phyloP scores from a whole-genome alignment of 805 yeast genomes.

The Monosporozyma solicola region DNA sequence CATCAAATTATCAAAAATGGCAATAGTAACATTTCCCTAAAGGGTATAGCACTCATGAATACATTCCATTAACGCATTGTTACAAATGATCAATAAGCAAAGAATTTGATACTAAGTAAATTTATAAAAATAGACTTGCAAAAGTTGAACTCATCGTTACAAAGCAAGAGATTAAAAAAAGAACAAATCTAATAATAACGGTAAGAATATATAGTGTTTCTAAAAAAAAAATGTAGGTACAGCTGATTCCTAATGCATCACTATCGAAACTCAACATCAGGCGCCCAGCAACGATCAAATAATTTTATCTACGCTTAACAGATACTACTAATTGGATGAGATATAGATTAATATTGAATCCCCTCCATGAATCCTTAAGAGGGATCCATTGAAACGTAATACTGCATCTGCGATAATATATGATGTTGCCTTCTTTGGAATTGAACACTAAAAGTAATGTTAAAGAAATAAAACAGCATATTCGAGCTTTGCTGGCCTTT shows the following conservation, averaged over 20 bases:
- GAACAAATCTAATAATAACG: background rate
- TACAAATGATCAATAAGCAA: no score
- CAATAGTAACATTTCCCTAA: no score
- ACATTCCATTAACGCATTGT: no score
- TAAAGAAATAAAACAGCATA: background rate
- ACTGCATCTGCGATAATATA: constrained; percentile 18
- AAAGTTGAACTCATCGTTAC: no score
- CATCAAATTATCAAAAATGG: no score
- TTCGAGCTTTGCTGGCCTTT: background rate
- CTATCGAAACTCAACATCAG: constrained; percentile 28
- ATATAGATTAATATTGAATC: constrained; percentile 10
- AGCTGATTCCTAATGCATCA: constrained; percentile 36
- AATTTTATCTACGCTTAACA: constrained; percentile 23
- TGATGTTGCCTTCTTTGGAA: constrained; percentile 23
- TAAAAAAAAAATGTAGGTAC: constrained; percentile 24
- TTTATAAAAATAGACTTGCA: no score
- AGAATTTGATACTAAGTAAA: no score
- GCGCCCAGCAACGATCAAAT: constrained; percentile 36
- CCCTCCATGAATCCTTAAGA: constrained; percentile 8
- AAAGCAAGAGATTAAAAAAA: background rate
- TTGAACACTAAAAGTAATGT: background rate
- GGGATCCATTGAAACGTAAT: constrained; percentile 5
- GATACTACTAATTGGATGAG: constrained; percentile 9
- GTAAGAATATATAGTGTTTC: background rate
- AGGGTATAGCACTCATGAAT: no score